These are phyloP conservation scores for Dillenia suffruticosa DNA, from an alignment of 164 flowering plant genomes.

Conservation along the genomic window DNA sequence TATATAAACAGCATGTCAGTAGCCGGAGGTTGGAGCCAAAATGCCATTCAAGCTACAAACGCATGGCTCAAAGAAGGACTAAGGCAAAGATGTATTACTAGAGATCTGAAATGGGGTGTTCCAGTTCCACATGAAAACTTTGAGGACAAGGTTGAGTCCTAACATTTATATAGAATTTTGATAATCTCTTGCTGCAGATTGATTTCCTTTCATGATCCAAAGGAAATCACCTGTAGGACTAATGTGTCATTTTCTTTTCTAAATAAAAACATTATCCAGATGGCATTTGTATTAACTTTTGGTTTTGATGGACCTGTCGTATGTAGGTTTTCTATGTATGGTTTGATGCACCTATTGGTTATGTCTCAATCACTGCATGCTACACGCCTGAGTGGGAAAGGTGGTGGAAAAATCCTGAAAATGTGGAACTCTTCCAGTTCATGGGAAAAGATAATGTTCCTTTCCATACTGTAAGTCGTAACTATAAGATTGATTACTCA, in stretches of 20 bases:
- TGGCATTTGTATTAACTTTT: too few relatives aligned
- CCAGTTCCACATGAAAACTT: conserved; percentile 90
- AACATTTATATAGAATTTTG: too few relatives aligned
- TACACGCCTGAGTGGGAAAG: conserved; percentile 91
- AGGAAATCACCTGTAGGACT: too few relatives aligned
- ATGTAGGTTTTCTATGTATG: conserved; percentile 93
- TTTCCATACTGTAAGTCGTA: conserved; percentile 74
- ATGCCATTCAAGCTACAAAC: conserved; percentile 85
- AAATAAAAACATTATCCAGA: too few relatives aligned
- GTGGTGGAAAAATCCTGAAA: conserved; percentile 98
- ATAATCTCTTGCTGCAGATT: too few relatives aligned
- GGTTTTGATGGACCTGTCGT: not conserved
- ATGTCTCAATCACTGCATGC: conserved; percentile 83
- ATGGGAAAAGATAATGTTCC: conserved; percentile 99
- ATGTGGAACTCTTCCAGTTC: conserved; percentile 92
- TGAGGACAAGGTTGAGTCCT: conserved; percentile 62
- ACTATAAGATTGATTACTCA: too few relatives aligned
- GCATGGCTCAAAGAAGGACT: conserved; percentile 94
- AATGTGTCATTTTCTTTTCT: too few relatives aligned
- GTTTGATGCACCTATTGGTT: conserved; percentile 99
- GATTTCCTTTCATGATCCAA: too few relatives aligned
- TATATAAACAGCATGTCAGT: conserved; percentile 67
- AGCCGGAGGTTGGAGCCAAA: conserved; percentile 91
- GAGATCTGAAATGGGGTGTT: conserved; percentile 99
- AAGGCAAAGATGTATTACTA: conserved; percentile 75